A percentile compares a stretch with the other conserved stretches of the same genome.
Evolutionary conservation across 805 yeast genomes (phyloP).

Genomic region (Kuraishia molischiana): DNA sequence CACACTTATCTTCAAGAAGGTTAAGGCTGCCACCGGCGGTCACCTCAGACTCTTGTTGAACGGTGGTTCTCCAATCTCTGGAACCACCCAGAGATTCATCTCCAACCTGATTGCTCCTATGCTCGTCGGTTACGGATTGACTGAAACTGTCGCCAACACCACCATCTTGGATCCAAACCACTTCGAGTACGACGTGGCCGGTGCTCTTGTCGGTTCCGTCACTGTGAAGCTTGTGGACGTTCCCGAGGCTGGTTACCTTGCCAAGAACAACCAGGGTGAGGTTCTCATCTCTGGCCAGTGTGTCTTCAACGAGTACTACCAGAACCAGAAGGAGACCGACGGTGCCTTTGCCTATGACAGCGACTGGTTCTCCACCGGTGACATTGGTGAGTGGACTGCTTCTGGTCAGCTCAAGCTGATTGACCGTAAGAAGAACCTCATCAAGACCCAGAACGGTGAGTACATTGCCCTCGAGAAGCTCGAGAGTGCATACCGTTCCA

Average conservation of each 20-base stretch:
- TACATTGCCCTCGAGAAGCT: slow-evolving; percentile 94
- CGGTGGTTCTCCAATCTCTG: slow-evolving; percentile 89
- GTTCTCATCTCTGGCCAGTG: slow-evolving; percentile 68
- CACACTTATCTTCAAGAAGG: slow-evolving; percentile 68
- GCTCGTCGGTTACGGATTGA: slow-evolving; percentile 92
- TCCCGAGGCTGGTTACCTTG: slow-evolving; percentile 82
- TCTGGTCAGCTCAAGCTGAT: slow-evolving; percentile 74
- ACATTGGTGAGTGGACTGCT: slow-evolving; percentile 86
- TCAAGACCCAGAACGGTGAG: slow-evolving; percentile 94
- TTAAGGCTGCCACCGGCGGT: slow-evolving; percentile 95
- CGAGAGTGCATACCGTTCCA: slow-evolving; percentile 85
- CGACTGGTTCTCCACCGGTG: slow-evolving; percentile 96
- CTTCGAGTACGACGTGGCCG: slow-evolving; percentile 70
- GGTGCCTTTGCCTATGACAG: slow-evolving; percentile 64
- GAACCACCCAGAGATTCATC: slow-evolving; percentile 75
- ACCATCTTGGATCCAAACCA: slow-evolving; percentile 54
- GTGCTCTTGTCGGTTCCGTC: slow-evolving; percentile 73
- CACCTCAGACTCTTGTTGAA: slow-evolving; percentile 60
- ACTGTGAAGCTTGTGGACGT: slow-evolving; percentile 89
- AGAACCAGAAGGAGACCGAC: slow-evolving; percentile 73
- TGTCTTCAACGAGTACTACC: slow-evolving; percentile 69
- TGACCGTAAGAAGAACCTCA: slow-evolving; percentile 93
- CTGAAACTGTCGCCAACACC: slow-evolving; percentile 92
- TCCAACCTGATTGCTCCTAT: slow-evolving; percentile 71
- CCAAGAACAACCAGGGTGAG: slow-evolving; percentile 91